phyloP scores from a whole-genome alignment of 2,329 filamentous ascomycete species.

The Dryadomyces quercivorus region DNA sequence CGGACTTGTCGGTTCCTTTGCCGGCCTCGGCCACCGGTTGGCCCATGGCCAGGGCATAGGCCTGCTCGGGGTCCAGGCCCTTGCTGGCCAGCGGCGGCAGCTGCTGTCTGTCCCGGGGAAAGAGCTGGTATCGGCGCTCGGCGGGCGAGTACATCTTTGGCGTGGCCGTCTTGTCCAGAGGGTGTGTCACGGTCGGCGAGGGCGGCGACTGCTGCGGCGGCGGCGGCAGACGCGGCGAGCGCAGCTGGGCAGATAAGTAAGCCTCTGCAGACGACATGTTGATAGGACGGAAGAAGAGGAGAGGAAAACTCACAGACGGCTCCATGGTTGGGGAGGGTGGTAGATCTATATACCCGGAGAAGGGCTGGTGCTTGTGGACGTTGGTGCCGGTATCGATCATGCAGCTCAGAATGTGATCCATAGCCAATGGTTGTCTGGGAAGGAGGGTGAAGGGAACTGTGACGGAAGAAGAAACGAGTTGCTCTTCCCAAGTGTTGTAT shows the following conservation, averaged over 20 bases:
- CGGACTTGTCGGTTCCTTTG: background rate
- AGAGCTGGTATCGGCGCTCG: conserved; percentile 49
- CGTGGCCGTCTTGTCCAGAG: conserved; percentile 36
- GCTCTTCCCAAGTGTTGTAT: background rate
- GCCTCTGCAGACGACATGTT: conserved; percentile 1
- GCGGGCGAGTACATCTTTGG: conserved; percentile 46
- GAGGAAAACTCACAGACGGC: conserved; percentile 16
- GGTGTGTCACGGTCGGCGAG: background rate
- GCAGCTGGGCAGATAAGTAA: conserved; percentile 11
- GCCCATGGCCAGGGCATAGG: conserved; percentile 29
- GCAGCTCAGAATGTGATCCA: conserved; percentile 52
- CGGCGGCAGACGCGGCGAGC: conserved; percentile 9
- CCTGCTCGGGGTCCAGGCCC: conserved; percentile 37
- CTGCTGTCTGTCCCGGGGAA: conserved; percentile 40
- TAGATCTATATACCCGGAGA: conserved; percentile 35
- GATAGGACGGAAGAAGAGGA: conserved; percentile 11
- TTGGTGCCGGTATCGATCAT: conserved; percentile 36
- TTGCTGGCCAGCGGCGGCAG: conserved; percentile 26
- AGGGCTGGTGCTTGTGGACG: conserved; percentile 19
- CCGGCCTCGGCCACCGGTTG: conserved; percentile 14
- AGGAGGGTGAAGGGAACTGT: background rate
- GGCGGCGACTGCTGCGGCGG: background rate
- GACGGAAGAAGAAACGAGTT: background rate
- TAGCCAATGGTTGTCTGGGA: conserved; percentile 15
- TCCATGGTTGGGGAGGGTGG: conserved; percentile 25